Conservation (phyloP, 306 rosid genomes). For the Ormosia semicastrata region DNA sequence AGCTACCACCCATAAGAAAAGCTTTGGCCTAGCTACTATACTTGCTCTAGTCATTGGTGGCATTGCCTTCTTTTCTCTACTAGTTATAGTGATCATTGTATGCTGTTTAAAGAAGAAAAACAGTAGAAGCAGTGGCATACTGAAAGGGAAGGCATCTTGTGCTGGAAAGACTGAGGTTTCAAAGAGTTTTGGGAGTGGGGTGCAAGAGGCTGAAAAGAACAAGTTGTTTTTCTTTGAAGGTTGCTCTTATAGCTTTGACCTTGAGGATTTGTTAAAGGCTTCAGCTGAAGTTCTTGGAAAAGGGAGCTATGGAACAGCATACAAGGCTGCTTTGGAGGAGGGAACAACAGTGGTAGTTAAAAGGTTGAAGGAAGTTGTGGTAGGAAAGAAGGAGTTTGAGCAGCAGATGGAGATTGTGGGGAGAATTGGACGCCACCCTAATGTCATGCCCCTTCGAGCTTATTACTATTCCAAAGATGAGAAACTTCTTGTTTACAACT, state of each 20-base stretch:
- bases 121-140: conserved; percentile 36
- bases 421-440: conserved; percentile 62
- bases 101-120: conserved; percentile 46
- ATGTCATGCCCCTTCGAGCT: conserved; percentile 66
- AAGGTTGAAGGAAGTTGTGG: conserved; percentile 67
- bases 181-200: conserved; percentile 79
- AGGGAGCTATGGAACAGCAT: conserved; percentile 82
- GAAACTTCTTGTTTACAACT: conserved; percentile 78
- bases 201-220: conserved; percentile 82
- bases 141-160: conserved; percentile 57
- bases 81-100: conserved; percentile 38
- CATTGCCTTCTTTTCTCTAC: conserved; percentile 42
- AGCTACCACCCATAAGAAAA: conserved; percentile 33
- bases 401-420: conserved; percentile 78
- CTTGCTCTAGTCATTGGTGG: conserved; percentile 58
- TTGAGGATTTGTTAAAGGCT: conserved; percentile 80
- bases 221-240: conserved; percentile 78
- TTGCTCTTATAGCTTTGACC: conserved; percentile 57
- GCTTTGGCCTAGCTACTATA: conserved; percentile 43
- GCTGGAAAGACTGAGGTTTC: conserved; percentile 63
- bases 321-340: conserved; percentile 86
- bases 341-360: conserved; percentile 79
- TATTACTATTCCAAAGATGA: conserved; percentile 89
- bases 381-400: conserved; percentile 76
- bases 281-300: conserved; percentile 92